Evolutionary conservation across 371 early-diverging fungal species (phyloP).

Genomic region (Mortierella sp.): DNA sequence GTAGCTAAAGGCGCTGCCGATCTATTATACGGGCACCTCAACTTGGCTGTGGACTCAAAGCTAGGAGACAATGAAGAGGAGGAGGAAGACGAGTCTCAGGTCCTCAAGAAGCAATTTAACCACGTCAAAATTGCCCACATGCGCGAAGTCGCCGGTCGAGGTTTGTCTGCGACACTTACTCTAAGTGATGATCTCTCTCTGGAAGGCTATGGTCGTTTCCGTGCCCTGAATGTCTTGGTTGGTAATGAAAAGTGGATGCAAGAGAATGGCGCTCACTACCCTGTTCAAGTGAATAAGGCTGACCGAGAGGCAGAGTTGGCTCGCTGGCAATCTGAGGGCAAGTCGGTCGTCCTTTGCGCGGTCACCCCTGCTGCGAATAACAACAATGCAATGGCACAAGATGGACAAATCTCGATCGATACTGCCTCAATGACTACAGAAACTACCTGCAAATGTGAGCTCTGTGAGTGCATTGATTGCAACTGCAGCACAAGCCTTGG

Average conservation of each 20-base stretch:
- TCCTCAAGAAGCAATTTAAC: constrained; percentile 58
- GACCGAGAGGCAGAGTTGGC: constrained; percentile 59
- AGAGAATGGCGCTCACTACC: constrained; percentile 69
- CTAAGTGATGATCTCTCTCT: constrained; percentile 35
- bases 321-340: constrained; percentile 72
- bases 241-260: constrained; percentile 82
- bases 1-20: constrained; percentile 53
- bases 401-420: constrained; percentile 9
- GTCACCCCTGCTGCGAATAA: constrained; percentile 59
- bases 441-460: constrained; percentile 64
- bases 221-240: constrained; percentile 67
- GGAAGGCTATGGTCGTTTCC: constrained; percentile 56
- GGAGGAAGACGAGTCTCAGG: constrained; percentile 20
- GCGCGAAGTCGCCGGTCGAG: constrained; percentile 76
- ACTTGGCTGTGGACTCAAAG: background rate
- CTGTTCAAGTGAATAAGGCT: constrained; percentile 22
- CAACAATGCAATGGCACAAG: background rate
- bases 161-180: constrained; percentile 66
- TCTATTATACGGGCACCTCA: constrained; percentile 9
- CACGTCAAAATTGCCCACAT: constrained; percentile 67
- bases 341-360: constrained; percentile 73
- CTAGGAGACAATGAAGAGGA: constrained; percentile 16
- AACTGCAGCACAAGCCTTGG: constrained; percentile 45
- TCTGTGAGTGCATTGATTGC: constrained; percentile 62
- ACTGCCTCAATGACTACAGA: constrained; percentile 38